Conservation (phyloP, 176 grass and related monocot genomes). For the Coix lacrymajobi region DNA sequence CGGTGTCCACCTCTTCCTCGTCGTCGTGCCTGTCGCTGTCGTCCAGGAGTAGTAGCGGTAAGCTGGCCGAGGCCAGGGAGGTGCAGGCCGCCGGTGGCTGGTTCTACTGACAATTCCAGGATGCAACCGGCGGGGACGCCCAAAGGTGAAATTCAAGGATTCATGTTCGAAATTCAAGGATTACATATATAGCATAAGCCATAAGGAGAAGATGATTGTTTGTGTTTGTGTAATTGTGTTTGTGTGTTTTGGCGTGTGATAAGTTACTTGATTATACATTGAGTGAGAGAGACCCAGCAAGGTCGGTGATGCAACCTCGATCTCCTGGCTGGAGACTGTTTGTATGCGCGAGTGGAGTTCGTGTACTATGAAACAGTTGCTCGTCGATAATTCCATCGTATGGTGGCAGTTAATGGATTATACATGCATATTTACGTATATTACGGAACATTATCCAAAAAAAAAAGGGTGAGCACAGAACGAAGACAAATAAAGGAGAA, state of each 20-base stretch:
- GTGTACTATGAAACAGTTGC: not conserved
- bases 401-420: no score
- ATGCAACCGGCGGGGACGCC: no score
- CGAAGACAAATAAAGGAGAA: no score
- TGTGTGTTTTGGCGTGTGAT: not conserved
- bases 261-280: not conserved
- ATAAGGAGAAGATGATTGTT: not conserved
- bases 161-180: no score
- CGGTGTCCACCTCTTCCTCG: constrained; percentile 23
- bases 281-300: constrained; percentile 24
- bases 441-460: no score
- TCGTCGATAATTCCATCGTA: not conserved
- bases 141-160: no score
- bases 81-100: constrained; percentile 27
- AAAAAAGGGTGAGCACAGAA: no score
- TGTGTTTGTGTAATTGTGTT: not conserved
- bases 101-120: constrained; percentile 44
- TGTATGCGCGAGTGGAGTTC: not conserved
- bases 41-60: constrained; percentile 19
- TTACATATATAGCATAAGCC: no score
- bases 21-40: constrained; percentile 36
- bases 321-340: constrained; percentile 33
- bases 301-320: not conserved
- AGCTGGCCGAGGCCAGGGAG: constrained; percentile 22
- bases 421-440: no score